Evolutionary conservation across 306 rosid genomes (phyloP), one percentile per base, ranked within the genome.

Genomic region (Vigna nakashimae): DNA sequence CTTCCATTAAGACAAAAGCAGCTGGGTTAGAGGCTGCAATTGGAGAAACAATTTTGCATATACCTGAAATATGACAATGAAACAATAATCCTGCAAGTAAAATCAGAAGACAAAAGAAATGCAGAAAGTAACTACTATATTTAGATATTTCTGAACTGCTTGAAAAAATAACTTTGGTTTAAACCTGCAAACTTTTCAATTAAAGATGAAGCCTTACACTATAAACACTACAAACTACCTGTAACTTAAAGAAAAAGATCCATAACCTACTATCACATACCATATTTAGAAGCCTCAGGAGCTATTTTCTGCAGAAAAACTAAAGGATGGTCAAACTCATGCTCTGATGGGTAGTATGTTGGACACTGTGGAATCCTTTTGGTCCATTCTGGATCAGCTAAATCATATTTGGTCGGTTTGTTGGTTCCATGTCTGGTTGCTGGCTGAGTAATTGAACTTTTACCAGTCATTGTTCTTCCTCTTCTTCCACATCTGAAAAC

Each of bases 21-120:
- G 85, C 78, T 36, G 83, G 74, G 73, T 51, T 74, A 24, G 82
- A 50, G 9, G 87, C 79, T 76, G 38, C 22, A 52, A 86, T 24
- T 51, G 89, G 89, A 36, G 82, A 79, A 59, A 80, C 74, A 82
- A 86, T 79, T 70, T 82, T 86, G 75, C 86, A 86, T 73, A 86
- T 86, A 67, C 89, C 87, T 86, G 82, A 60, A 62, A 82, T 43
- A 17, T 76, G 65, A 51, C 40, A 63, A 71, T 71, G 24, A 49
- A 64, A 65, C 67, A 28, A 28, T 57, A 7, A 36, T 26, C 38
- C 16, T 74, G 11, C 6, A 15, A 34, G 16, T 14, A 1, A 22
- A 36, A 45, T 9, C 28, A 38, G 53, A 11, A 49, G 36, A 53
- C 53, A 55, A 13, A 38, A 9, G 13, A 32, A 53, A 14, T 28